These are phyloP conservation scores for Mycena indigotica DNA, from an alignment of 768 basidiomycete genomes.

Conservation along the genomic window DNA sequence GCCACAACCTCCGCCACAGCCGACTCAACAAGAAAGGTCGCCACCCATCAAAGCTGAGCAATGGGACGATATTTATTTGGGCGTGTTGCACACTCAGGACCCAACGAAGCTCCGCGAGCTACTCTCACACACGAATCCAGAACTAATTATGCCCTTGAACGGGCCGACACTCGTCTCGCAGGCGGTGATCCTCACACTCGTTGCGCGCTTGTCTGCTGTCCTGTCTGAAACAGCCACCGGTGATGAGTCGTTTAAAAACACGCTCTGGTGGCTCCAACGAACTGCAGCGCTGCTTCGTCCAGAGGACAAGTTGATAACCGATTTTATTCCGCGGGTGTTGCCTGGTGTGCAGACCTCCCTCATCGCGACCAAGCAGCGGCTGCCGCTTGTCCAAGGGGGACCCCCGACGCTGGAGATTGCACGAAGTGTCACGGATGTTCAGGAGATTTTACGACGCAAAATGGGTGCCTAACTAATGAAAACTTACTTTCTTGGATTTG, in stretches of 20 bases:
- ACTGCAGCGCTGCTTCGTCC: conserved; percentile 71
- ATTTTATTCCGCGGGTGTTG: conserved; percentile 79
- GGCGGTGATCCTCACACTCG: conserved; percentile 80
- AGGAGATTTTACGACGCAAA: conserved; percentile 67
- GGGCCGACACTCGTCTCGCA: conserved; percentile 74
- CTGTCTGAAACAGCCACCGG: conserved; percentile 75
- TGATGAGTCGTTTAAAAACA: conserved; percentile 80
- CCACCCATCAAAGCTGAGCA: conserved; percentile 67
- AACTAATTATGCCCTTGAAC: conserved; percentile 77
- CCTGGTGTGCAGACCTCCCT: conserved; percentile 77
- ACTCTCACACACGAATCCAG: conserved; percentile 72
- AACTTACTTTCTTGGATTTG: conserved; percentile 1
- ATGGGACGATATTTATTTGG: conserved; percentile 84
- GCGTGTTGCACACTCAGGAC: conserved; percentile 77
- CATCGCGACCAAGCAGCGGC: conserved; percentile 77
- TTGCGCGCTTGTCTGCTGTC: conserved; percentile 76
- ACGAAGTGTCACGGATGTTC: conserved; percentile 72
- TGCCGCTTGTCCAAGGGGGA: conserved; percentile 75
- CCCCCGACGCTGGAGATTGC: conserved; percentile 67
- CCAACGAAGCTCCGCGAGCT: conserved; percentile 72
- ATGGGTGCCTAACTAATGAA: conserved; percentile 17
- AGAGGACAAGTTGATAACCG: conserved; percentile 78
- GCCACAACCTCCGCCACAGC: conserved; percentile 50
- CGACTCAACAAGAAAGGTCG: conserved; percentile 43
- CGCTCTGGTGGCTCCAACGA: conserved; percentile 87